Evolutionary conservation across 2,329 filamentous ascomycete species (phyloP), one percentile per base, ranked within the genome.

Genomic region (Drechslera avenae): DNA sequence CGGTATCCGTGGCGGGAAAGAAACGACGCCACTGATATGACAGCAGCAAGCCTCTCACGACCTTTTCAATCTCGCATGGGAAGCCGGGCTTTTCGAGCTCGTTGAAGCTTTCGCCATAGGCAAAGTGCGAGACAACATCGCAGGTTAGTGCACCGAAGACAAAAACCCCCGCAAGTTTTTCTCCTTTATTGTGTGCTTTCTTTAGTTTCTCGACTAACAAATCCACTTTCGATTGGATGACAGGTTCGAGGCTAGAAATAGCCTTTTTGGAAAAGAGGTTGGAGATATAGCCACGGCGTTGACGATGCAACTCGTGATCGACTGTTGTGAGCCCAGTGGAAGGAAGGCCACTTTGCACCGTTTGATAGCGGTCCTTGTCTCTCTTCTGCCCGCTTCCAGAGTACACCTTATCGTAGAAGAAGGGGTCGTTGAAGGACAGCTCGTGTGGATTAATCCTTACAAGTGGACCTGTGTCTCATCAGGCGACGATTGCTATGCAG

Each of bases 251-350:
- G 3, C 35, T 31, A 0, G 31, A 44, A 21, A 69, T 56, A 2
- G 52, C 45, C n/a, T 46, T 46, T 18, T 57, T 59, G 6, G 66
- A 68, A 49, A 72, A 71, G 56, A 69, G 62, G 2, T 40, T 56
- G 34, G 57, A 46, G 8, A 72, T 39, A 2, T 64, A 60, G 3
- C 35, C 45, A 4, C 68, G 56, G 3, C 67, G 57, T 16, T 56
- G 13, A 12, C 60, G 57, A 40, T 72, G 68, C 12, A 62, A 39
- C 1, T 68, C 56, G 39, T 69, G 66, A 13, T 56, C 47, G 12
- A 32, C 17, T 12, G 39, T 50, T 5, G 39, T 23, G 18, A 43
- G 23, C 1, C 28, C 4, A 23, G 39, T 30, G 7, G n/a, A 16
- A n/a, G 26, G 9, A 17, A 40, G 4, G 31, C 45, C 35, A n/a